Base-by-base conservation (phyloP, 176 grass and related monocot species). In the Oryza nivara region DNA sequence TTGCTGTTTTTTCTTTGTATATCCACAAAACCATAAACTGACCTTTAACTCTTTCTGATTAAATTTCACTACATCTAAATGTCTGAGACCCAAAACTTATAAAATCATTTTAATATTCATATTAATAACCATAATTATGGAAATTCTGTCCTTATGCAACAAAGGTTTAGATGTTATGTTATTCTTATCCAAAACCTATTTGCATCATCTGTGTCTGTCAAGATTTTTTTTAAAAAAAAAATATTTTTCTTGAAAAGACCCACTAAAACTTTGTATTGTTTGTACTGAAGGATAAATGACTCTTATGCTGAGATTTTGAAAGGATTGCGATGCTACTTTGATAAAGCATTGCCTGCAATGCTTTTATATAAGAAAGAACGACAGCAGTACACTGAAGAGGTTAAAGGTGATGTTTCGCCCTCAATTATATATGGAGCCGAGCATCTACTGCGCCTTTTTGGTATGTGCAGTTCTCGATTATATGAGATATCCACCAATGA, bases 341-440 rank as follows among this genome's bases (percentile, higher is more conserved):
- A 98, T 81, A 98, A 98, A 80, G 92, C 91, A 85, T 98, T 98
- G 70, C 92, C 92, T 67, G 87, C 89, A 58, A 91, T 98, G 91
- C 96, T 95, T 93, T 86, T 98, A 5, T 98, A 98, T 85, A 98
- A 93, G 86, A 98, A 89, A 88, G 93, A 98, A 61, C 76, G 84
- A 75, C 64, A 86, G 12, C 96, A 98, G 85, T 98, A 92, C 63
- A 64, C 86, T 2, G 93, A 98, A 85, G 86, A 87, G 80, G 84
- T 98, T 67, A 70, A 84, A 66, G 92, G 87, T 64, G 85, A 88
- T 41, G 70, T 82, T 49, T 93, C 96, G 34, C 96, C 96, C 58
- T 98, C 90, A 46, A 88, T 89, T 67, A 72, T 98, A 65, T 98
- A 98, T 93, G 96, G 96, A 87, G 96, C 96, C 74, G 96, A 98